Conservation (phyloP, 176 grass and related monocot genomes). For the Ananas comosus region DNA sequence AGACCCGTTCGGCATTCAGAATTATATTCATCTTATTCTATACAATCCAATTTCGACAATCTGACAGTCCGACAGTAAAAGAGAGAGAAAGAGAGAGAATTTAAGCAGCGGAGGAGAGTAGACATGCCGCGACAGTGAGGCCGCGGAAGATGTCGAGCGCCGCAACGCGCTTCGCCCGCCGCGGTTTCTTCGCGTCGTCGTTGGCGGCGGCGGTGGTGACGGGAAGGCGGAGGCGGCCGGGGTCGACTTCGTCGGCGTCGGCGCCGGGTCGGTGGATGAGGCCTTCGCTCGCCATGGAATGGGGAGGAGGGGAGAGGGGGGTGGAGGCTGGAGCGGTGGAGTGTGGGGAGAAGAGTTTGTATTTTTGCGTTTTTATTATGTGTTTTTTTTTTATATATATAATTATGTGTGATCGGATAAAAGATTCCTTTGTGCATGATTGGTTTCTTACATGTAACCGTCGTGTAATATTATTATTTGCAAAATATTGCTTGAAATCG, state of each 20-base stretch:
- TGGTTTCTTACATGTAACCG: too few relatives aligned
- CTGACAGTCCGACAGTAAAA: not conserved
- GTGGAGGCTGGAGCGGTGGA: not conserved
- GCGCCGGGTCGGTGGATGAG: conserved; percentile 12
- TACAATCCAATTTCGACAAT: not conserved
- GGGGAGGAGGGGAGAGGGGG: not conserved
- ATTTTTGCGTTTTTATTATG: not conserved
- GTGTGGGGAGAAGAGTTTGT: not conserved
- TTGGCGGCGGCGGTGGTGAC: not conserved
- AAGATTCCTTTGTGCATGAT: not conserved
- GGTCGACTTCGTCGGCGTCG: conserved; percentile 44
- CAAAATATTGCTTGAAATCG: too few relatives aligned
- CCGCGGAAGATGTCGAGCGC: conserved; percentile 92
- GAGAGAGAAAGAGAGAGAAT: not conserved
- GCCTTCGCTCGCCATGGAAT: conserved; percentile 15
- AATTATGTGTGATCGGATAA: not conserved
- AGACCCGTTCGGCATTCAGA: too few relatives aligned
- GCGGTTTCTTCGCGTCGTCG: conserved; percentile 23
- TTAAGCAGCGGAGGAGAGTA: not conserved
- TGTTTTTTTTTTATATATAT: not conserved
- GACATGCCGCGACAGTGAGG: conserved; percentile 70
- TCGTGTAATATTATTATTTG: too few relatives aligned
- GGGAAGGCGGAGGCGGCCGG: not conserved
- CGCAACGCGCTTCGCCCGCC: conserved; percentile 32
- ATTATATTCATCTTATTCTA: not conserved